Evolutionary conservation across 176 grass and related monocot species (phyloP).

Genomic region (Rhynchospora pubera): DNA sequence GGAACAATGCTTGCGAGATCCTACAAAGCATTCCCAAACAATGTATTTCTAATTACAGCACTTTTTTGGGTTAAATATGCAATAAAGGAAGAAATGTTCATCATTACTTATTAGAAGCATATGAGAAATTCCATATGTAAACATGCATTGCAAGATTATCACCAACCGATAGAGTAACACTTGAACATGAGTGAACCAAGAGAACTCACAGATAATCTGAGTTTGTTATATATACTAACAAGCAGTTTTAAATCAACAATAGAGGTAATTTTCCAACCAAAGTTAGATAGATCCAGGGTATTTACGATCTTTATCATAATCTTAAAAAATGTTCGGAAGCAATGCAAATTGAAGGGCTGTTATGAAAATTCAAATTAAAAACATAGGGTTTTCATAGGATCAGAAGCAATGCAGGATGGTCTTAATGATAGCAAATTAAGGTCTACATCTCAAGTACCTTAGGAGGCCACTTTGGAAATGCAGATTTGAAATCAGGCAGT

Average conservation of each 20-base stretch:
- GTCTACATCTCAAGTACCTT: conserved; percentile 37
- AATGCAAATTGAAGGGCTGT: background rate
- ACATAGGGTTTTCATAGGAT: background rate
- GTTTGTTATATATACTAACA: background rate
- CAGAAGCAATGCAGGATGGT: background rate
- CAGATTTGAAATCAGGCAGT: conserved; percentile 78
- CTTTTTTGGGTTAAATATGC: conserved; percentile 8
- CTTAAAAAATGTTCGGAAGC: background rate
- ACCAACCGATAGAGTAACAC: background rate
- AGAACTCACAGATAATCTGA: background rate
- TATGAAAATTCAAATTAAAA: background rate
- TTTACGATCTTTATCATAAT: background rate
- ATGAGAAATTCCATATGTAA: background rate
- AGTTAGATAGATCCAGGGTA: background rate
- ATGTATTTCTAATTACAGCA: background rate
- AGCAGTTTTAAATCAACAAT: background rate
- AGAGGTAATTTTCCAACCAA: background rate
- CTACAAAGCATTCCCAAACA: conserved; percentile 32
- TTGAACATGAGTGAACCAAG: background rate
- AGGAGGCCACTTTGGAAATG: conserved; percentile 78
- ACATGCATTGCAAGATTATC: background rate
- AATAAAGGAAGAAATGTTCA: background rate
- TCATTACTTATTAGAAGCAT: background rate
- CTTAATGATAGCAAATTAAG: conserved; percentile 12
- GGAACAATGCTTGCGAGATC: conserved; percentile 58